A percentile compares a stretch with the other conserved stretches of the same genome.
Conservation (phyloP, 108 stramenopile genomes). For the Cyclotella choctawhatcheeana region DNA sequence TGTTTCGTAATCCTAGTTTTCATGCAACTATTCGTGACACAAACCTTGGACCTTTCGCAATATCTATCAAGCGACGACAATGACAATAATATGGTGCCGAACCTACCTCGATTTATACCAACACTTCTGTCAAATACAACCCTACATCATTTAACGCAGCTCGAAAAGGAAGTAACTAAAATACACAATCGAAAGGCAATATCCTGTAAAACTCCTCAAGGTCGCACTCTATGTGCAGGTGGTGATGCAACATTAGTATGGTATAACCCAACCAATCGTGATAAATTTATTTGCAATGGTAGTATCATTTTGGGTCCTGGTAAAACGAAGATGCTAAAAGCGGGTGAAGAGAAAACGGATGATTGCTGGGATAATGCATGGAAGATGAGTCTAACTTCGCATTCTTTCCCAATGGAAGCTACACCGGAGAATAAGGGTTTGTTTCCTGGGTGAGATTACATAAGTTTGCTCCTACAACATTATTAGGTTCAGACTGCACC, state of each 20-base stretch:
- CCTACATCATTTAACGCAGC: background rate
- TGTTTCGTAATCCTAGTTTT: background rate
- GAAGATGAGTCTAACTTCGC: constrained; percentile 5
- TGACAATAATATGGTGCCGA: too few relatives aligned
- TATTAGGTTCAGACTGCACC: background rate
- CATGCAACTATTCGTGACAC: background rate
- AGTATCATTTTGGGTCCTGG: constrained; percentile 2
- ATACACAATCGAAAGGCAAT: constrained; percentile 3
- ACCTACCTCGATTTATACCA: background rate
- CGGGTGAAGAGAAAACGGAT: background rate
- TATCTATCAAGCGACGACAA: too few relatives aligned
- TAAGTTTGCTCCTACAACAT: background rate
- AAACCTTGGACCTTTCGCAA: background rate
- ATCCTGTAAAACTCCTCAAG: constrained; percentile 1
- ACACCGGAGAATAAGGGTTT: constrained; percentile 19
- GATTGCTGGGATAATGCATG: background rate
- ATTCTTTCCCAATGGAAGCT: constrained; percentile 10
- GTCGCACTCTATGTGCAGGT: background rate
- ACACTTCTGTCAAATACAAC: background rate
- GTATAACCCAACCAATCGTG: constrained; percentile 24
- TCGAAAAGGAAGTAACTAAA: constrained; percentile 1
- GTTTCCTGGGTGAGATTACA: constrained; percentile 26
- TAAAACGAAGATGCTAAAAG: background rate
- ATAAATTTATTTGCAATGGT: constrained; percentile 24
- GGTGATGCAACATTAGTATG: background rate